These are phyloP conservation scores for Termitomyces sp. DNA, from an alignment of 768 basidiomycete genomes.

Conservation along the genomic window DNA sequence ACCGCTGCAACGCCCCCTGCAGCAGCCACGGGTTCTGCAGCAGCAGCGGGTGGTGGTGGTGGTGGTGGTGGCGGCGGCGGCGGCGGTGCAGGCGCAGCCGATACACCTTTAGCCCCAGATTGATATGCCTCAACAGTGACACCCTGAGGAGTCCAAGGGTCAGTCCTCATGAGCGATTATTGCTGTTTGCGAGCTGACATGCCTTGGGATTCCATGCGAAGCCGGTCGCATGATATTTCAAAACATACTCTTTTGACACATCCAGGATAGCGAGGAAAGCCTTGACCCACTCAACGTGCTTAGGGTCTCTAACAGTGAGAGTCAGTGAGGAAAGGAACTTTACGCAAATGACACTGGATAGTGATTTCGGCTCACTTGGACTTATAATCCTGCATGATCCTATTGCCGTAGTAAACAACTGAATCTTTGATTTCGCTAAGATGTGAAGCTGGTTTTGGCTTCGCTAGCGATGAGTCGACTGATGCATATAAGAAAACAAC, in stretches of 20 bases:
- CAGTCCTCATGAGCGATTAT: neutral
- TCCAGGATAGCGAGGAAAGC: slow-evolving; percentile 68
- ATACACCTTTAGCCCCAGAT: slow-evolving; percentile 18
- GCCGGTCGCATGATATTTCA: slow-evolving; percentile 83
- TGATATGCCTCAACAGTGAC: slow-evolving; percentile 52
- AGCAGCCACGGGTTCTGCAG: slow-evolving; percentile 36
- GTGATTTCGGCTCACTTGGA: slow-evolving; percentile 59
- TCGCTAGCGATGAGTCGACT: slow-evolving; percentile 17
- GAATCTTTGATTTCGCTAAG: slow-evolving; percentile 84
- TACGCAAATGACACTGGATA: neutral
- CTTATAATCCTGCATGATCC: slow-evolving; percentile 88
- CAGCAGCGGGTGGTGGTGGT: slow-evolving; percentile 41
- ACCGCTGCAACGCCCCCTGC: slow-evolving; percentile 69
- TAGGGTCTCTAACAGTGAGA: slow-evolving; percentile 57
- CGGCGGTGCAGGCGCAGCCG: slow-evolving; percentile 46
- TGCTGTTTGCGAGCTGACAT: slow-evolving; percentile 6
- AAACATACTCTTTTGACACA: slow-evolving; percentile 74
- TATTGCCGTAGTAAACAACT: slow-evolving; percentile 83
- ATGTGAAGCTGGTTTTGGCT: slow-evolving; percentile 77
- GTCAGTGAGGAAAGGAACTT: slow-evolving; percentile 10
- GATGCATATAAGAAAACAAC: neutral
- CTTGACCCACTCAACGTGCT: slow-evolving; percentile 87
- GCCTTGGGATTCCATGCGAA: slow-evolving; percentile 87
- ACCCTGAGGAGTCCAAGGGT: slow-evolving; percentile 35
- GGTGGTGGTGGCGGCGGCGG: slow-evolving; percentile 55